Evolutionary conservation across 2,329 filamentous ascomycete species (phyloP).

Genomic region (Fusarium sarcochroum): DNA sequence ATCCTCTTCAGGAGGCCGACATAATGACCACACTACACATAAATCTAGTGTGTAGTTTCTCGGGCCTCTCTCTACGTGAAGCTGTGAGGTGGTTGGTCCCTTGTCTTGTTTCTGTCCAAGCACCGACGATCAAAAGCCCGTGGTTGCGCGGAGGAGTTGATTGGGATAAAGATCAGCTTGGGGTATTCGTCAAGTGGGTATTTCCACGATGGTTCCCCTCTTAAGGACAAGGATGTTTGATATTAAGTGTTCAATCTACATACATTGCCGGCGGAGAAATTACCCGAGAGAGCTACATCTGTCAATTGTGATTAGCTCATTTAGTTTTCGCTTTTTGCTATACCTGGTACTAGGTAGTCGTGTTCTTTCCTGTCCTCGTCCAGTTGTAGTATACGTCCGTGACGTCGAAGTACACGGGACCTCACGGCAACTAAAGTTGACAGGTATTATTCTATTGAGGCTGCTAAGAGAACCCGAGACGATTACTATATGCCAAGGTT

Average conservation of each 20-base stretch:
- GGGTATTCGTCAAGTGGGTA: slow-evolving; percentile 18
- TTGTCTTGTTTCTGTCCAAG: not conserved
- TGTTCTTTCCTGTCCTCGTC: too few species aligned
- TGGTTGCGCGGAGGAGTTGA: slow-evolving; percentile 11
- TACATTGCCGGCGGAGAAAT: slow-evolving; percentile 14
- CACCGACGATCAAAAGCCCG: slow-evolving; percentile 1
- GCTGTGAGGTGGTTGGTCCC: slow-evolving; percentile 2
- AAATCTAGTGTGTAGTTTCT: not conserved
- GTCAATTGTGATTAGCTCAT: not conserved
- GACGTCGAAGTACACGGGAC: too few species aligned
- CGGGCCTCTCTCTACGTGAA: not conserved
- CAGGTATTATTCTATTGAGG: too few species aligned
- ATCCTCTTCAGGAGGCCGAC: not conserved
- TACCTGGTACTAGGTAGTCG: too few species aligned
- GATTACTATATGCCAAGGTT: too few species aligned
- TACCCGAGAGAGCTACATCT: not conserved
- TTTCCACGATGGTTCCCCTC: slow-evolving; percentile 10
- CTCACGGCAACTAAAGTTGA: too few species aligned
- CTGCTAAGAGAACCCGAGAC: not conserved
- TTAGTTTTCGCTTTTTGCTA: too few species aligned
- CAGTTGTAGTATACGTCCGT: too few species aligned
- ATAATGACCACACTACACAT: not conserved
- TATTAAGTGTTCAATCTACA: slow-evolving; percentile 2
- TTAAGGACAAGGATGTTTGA: slow-evolving; percentile 24
- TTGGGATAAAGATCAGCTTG: slow-evolving; percentile 26